phyloP scores from a whole-genome alignment of 768 basidiomycete genomes.

The Suillus discolor region DNA sequence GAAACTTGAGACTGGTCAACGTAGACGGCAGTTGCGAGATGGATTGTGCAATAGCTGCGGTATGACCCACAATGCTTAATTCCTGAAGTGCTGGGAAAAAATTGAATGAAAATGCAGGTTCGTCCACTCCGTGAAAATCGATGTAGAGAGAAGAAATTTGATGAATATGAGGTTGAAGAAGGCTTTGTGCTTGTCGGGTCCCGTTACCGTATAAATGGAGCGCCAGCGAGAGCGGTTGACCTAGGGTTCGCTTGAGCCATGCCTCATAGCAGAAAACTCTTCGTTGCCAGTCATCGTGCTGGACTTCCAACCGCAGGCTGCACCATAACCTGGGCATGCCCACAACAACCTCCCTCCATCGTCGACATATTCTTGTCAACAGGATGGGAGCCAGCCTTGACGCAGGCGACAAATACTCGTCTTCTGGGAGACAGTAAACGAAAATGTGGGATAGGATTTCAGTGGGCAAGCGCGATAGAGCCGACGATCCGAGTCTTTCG shows the following conservation, averaged over 20 bases:
- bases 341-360: too few relatives aligned
- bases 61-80: conserved; percentile 12
- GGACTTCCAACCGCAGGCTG: too few relatives aligned
- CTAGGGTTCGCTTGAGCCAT: not conserved
- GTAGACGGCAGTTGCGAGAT: conserved; percentile 8
- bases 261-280: not conserved
- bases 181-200: not conserved
- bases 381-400: not conserved
- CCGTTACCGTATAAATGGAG: not conserved
- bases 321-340: too few relatives aligned
- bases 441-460: not conserved
- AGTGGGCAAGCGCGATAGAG: not conserved
- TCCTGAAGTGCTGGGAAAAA: conserved; percentile 16
- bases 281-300: not conserved
- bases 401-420: not conserved
- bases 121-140: too few relatives aligned
- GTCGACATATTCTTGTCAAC: too few relatives aligned
- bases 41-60: too few relatives aligned
- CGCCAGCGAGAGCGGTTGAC: not conserved
- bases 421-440: too few relatives aligned
- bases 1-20: conserved; percentile 18
- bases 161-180: not conserved
- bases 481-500: not conserved
- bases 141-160: too few relatives aligned
- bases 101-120: too few relatives aligned